phyloP scores from a whole-genome alignment of 352 stramenopile species.

The Halophytophthora polymorphica region DNA sequence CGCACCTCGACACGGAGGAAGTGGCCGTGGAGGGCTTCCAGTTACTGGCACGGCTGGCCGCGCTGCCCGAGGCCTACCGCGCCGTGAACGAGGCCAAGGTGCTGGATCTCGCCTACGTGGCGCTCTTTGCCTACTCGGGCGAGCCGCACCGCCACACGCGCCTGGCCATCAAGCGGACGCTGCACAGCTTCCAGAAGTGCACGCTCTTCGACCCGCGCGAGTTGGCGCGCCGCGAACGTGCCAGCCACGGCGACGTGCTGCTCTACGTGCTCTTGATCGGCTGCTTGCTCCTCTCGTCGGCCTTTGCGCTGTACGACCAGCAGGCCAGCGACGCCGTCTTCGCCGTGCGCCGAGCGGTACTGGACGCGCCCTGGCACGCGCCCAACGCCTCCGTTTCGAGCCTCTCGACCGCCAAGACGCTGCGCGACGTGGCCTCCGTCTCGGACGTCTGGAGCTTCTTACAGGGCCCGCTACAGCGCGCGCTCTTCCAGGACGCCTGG shows the following conservation, averaged over 20 bases:
- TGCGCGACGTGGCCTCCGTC: conserved; percentile 36
- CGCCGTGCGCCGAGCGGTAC: conserved; percentile 21
- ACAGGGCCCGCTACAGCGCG: conserved; percentile 29
- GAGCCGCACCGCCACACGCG: conserved; percentile 61
- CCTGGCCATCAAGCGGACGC: conserved; percentile 53
- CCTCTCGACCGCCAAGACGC: conserved; percentile 7
- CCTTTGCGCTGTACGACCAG: conserved; percentile 41
- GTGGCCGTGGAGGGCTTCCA: conserved; percentile 75
- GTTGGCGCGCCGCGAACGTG: conserved; percentile 37
- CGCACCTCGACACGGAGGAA: conserved; percentile 70
- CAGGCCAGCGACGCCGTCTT: conserved; percentile 35
- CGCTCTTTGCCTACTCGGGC: conserved; percentile 63
- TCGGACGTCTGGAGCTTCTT: conserved; percentile 60
- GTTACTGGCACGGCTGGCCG: conserved; percentile 49
- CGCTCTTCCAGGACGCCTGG: conserved; percentile 49
- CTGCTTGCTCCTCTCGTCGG: conserved; percentile 41
- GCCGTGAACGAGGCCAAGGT: conserved; percentile 64
- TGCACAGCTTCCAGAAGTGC: conserved; percentile 71
- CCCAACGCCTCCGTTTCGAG: background rate
- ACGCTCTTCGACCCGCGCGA: conserved; percentile 56
- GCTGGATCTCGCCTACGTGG: conserved; percentile 68
- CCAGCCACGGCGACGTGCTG: conserved; percentile 35
- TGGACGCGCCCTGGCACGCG: conserved; percentile 17
- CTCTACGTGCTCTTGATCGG: conserved; percentile 48
- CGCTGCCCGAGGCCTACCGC: conserved; percentile 38